These are phyloP conservation scores for Diplodia mutila DNA, from an alignment of 2,329 filamentous ascomycete species.

Conservation along the genomic window DNA sequence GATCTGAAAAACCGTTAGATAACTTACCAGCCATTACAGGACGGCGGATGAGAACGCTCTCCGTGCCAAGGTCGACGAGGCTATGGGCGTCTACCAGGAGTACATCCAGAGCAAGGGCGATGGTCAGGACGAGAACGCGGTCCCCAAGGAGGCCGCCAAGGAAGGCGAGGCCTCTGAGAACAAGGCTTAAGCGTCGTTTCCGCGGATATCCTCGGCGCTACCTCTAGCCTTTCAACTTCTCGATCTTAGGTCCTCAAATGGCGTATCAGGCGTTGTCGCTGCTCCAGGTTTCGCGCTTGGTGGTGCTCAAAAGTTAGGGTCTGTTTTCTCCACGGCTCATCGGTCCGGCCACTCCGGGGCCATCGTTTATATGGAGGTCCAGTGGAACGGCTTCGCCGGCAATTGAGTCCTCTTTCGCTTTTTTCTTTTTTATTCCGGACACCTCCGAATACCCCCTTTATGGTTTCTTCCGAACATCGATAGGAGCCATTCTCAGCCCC, in stretches of 20 bases:
- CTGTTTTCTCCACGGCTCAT: constrained; percentile 8
- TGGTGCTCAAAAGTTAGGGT: constrained; percentile 26
- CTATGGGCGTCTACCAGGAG: constrained; percentile 95
- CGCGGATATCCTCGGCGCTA: neutral
- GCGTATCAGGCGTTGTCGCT: constrained; percentile 26
- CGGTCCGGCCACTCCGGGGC: neutral
- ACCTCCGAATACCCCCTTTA: constrained; percentile 23
- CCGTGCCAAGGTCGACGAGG: constrained; percentile 95
- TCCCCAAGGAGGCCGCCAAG: constrained; percentile 50
- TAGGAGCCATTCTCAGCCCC: constrained; percentile 23
- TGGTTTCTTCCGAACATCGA: constrained; percentile 22
- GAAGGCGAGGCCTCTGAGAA: constrained; percentile 50
- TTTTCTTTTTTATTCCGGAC: constrained; percentile 15
- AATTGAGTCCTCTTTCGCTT: constrained; percentile 4
- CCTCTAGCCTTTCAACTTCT: constrained; percentile 14
- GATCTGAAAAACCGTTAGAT: neutral
- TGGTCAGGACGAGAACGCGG: constrained; percentile 40
- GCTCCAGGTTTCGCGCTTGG: constrained; percentile 15
- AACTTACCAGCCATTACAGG: constrained; percentile 55
- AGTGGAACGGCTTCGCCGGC: neutral
- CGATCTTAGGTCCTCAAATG: constrained; percentile 16
- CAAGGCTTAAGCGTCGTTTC: constrained; percentile 39
- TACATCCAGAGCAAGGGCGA: constrained; percentile 87
- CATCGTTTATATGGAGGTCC: neutral
- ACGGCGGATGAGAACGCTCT: constrained; percentile 89